A percentile compares a stretch with the other conserved stretches of the same genome.
phyloP scores from a whole-genome alignment of 2,329 filamentous ascomycete species.

The Amesomyces nigricolor region DNA sequence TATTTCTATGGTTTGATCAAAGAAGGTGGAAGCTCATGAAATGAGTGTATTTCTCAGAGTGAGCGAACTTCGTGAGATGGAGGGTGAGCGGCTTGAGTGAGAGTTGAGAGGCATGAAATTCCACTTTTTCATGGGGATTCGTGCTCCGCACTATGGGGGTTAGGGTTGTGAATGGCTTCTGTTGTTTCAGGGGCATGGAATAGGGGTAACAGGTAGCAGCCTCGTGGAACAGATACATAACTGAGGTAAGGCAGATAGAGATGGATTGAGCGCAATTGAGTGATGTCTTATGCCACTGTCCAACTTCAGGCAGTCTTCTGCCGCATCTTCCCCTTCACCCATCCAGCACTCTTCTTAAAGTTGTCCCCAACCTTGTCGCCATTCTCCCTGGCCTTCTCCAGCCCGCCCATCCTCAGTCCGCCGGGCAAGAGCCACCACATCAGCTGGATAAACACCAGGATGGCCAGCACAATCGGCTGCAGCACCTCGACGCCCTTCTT shows the following conservation, averaged over 20 bases:
- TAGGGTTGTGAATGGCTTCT: too few relatives aligned
- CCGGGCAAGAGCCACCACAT: conserved; percentile 44
- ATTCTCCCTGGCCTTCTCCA: conserved; percentile 37
- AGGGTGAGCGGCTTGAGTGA: background rate
- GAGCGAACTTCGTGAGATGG: too few relatives aligned
- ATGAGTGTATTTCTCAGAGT: background rate
- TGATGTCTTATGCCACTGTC: too few relatives aligned
- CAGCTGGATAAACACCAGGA: conserved; percentile 41
- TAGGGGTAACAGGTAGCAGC: too few relatives aligned
- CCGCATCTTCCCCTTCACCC: background rate
- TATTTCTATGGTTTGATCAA: background rate
- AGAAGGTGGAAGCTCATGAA: background rate
- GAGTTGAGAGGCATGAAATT: background rate
- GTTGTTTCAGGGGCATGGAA: too few relatives aligned
- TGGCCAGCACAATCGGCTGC: conserved; percentile 49
- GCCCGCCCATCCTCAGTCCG: conserved; percentile 35
- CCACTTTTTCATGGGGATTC: background rate
- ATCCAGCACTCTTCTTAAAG: conserved; percentile 16
- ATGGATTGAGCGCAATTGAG: too few relatives aligned
- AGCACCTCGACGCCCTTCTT: conserved; percentile 50
- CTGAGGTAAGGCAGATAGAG: too few relatives aligned
- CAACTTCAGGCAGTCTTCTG: background rate
- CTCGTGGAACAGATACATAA: too few relatives aligned
- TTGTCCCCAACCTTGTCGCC: conserved; percentile 34
- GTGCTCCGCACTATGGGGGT: too few relatives aligned